phyloP scores from a whole-genome alignment of 192 early-diverging fungal genomes.

The Piromyces sp. region DNA sequence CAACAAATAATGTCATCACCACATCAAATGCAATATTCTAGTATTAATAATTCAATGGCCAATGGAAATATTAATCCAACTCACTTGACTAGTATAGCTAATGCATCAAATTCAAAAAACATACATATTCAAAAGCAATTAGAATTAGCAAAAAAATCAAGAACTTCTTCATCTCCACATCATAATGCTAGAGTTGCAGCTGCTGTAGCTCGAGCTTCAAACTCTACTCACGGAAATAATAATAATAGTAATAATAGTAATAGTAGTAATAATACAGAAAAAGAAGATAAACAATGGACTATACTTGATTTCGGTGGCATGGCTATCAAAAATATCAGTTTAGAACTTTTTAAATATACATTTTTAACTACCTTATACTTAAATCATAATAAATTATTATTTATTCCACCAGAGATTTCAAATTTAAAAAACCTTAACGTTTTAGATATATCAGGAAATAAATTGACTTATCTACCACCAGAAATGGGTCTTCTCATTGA shows the following conservation, averaged over 20 bases:
- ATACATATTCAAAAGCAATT: slow-evolving; percentile 59
- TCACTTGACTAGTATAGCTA: neutral
- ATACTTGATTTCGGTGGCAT: slow-evolving; percentile 89
- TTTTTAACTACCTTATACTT: slow-evolving; percentile 86
- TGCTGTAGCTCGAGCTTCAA: slow-evolving; percentile 47
- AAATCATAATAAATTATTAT: slow-evolving; percentile 84
- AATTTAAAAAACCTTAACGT: slow-evolving; percentile 46
- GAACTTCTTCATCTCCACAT: slow-evolving; percentile 63
- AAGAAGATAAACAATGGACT: slow-evolving; percentile 48
- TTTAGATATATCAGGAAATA: slow-evolving; percentile 81
- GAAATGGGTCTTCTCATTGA: slow-evolving; percentile 72
- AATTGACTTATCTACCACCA: slow-evolving; percentile 58
- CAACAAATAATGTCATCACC: neutral
- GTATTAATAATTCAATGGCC: neutral
- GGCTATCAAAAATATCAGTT: slow-evolving; percentile 63
- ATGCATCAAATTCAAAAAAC: neutral
- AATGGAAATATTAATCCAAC: neutral
- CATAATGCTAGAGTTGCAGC: slow-evolving; percentile 80
- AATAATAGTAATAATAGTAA: slow-evolving; percentile 12
- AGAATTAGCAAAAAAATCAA: slow-evolving; percentile 47
- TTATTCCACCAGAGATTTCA: slow-evolving; percentile 50
- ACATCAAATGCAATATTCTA: neutral
- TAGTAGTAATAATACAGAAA: slow-evolving; percentile 1
- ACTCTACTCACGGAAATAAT: slow-evolving; percentile 22
- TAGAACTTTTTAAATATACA: slow-evolving; percentile 55